Conservation (phyloP, 768 basidiomycete genomes). For the Lactarius pseudohatsudake region DNA sequence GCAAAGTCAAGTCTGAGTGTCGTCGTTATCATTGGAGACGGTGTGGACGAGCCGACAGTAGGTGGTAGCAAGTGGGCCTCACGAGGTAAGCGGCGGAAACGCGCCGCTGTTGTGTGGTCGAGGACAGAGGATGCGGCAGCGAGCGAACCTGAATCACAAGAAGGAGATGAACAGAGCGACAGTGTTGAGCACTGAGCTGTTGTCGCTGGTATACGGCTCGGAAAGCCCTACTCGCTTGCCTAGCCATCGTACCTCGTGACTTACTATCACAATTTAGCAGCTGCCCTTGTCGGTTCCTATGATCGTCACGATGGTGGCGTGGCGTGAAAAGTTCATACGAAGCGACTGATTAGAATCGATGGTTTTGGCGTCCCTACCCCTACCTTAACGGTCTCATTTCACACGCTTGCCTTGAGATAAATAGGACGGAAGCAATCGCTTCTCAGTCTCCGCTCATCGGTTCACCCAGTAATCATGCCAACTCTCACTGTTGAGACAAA, state of each 20-base stretch:
- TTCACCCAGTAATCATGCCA: conserved; percentile 20
- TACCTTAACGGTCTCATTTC: neutral
- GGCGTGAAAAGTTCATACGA: neutral
- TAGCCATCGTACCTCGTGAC: too few relatives aligned
- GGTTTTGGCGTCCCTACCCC: neutral
- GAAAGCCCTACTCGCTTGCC: neutral
- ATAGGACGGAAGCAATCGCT: neutral
- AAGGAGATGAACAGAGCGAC: conserved; percentile 4
- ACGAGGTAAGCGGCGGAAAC: conserved; percentile 27
- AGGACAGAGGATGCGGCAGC: conserved; percentile 3
- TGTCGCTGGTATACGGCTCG: too few relatives aligned
- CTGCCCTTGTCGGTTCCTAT: neutral
- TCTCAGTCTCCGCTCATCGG: neutral
- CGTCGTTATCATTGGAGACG: conserved; percentile 59
- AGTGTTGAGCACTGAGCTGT: conserved; percentile 5
- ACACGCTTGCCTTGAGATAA: neutral
- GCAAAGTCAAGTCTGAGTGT: conserved; percentile 69
- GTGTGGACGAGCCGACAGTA: conserved; percentile 44
- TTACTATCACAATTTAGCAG: neutral
- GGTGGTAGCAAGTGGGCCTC: conserved; percentile 27
- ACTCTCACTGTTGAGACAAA: conserved; percentile 24
- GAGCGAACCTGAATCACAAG: neutral
- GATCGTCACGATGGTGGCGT: neutral
- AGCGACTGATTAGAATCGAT: neutral
- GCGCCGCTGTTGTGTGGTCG: neutral